A percentile compares a stretch with the other conserved stretches of the same genome.
These are phyloP conservation scores for Penicillium mononematosum DNA, from an alignment of 495 filamentous ascomycete species.

Conservation along the genomic window DNA sequence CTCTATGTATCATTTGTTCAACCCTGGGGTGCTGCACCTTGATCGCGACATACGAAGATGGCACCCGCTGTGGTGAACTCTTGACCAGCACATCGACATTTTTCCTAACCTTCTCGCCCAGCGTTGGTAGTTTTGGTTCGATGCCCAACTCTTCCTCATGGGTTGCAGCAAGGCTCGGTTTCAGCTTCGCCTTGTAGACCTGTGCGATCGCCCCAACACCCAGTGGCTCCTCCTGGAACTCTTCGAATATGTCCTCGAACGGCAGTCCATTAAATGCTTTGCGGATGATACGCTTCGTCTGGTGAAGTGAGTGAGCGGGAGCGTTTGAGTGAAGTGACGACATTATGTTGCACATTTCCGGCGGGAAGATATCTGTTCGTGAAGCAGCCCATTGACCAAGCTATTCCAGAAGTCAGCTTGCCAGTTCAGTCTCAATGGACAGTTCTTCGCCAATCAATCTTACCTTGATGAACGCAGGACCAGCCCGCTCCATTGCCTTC, in stretches of 20 bases:
- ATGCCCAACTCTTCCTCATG: slow-evolving; percentile 55
- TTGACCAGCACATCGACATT: slow-evolving; percentile 87
- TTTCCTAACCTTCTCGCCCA: slow-evolving; percentile 66
- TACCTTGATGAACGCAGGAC: slow-evolving; percentile 98
- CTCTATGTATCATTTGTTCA: slow-evolving; percentile 82
- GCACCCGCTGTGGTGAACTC: slow-evolving; percentile 76
- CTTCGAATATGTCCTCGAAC: slow-evolving; percentile 94
- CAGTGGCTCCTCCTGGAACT: slow-evolving; percentile 87
- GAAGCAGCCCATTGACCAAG: slow-evolving; percentile 99
- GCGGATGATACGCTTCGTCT: slow-evolving; percentile 74
- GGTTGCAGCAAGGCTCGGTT: slow-evolving; percentile 67
- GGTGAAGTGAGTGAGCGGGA: slow-evolving; percentile 80
- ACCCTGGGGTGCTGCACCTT: slow-evolving; percentile 95
- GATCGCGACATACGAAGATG: slow-evolving; percentile 90
- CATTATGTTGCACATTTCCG: slow-evolving; percentile 87
- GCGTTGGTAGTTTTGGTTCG: slow-evolving; percentile 41
- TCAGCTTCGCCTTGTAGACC: slow-evolving; percentile 94
- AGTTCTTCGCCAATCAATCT: not conserved
- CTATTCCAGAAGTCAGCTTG: slow-evolving; percentile 42
- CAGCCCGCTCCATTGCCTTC: slow-evolving; percentile 85
- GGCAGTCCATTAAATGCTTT: slow-evolving; percentile 75
- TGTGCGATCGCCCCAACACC: slow-evolving; percentile 97
- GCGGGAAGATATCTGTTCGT: slow-evolving; percentile 95
- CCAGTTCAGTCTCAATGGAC: not conserved
- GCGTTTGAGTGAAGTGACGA: slow-evolving; percentile 93